Evolutionary conservation across 257 asterid genomes (phyloP), one percentile per base, ranked within the genome.

Genomic region (Phtheirospermum japonicum): DNA sequence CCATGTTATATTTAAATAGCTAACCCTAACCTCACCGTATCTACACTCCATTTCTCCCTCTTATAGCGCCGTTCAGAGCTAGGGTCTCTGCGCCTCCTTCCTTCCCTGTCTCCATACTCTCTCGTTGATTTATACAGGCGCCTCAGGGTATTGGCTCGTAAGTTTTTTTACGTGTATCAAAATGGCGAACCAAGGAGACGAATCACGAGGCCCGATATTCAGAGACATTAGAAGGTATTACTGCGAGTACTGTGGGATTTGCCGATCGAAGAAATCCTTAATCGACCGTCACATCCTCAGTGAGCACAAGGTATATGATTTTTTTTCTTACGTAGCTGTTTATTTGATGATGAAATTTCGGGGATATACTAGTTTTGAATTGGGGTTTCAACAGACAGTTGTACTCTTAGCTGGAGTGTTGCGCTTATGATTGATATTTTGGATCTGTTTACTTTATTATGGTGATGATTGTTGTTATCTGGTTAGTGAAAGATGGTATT

Each of bases 241-340:
- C 60, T 92, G 99, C 57, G 82, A 93, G 31, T 93, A 55, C 72
- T 93, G 97, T 76, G 97, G 97, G 7, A 53, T 89, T 30, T 83
- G 84, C 80, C 91, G 99, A 26, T 93, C 97, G 28, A 93, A 93
- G 79, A 93, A 89, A 70, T 34, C 87, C 9, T 78, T 93, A 1
- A 79, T 93, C 52, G 64, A 93, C 40, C 69, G 89, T 20, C 99
- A 93, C 70, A 66, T 93, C 43, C 77, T 63, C 2, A 48, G 83
- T 12, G 62, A 73, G 39, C 99, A 93, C 39, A 70, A 80, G 87
- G 98, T 87, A 13, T n/a, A 33, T 55, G n/a, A 12, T 53, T 9
- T 50, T 9, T 50, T 9, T 0, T 3, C 31, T 18, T 56, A 4
- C 6, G 0, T 61, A 28, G 14, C 6, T 28, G 0, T 43, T 0